A percentile compares a stretch with the other conserved stretches of the same genome.
Conservation (phyloP, 2,329 filamentous ascomycete species). For the Trichoderma pleuroti region DNA sequence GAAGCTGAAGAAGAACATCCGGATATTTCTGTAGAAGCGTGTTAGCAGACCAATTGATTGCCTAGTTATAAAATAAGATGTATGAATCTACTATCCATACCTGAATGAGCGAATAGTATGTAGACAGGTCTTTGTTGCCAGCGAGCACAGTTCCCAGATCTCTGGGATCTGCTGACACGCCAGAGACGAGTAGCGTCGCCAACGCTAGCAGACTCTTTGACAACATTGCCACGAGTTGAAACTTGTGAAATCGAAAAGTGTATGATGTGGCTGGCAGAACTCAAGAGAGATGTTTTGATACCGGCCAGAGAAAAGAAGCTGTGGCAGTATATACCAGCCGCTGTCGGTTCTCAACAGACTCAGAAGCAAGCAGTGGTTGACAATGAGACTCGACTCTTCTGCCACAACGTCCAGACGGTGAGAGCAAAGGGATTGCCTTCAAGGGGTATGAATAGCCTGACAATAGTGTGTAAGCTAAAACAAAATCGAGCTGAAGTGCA, state of each 20-base stretch:
- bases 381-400: background rate
- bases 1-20: constrained; percentile 42
- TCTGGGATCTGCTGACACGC: constrained; percentile 24
- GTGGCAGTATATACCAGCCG: background rate
- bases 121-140: constrained; percentile 41
- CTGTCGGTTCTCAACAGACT: background rate
- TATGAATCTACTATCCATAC: constrained; percentile 26
- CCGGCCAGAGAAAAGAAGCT: background rate
- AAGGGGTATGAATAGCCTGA: background rate
- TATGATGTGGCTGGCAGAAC: too few species aligned
- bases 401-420: background rate
- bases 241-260: background rate
- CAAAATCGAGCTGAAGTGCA: background rate
- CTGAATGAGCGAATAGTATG: constrained; percentile 43
- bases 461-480: constrained; percentile 2
- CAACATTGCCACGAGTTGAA: constrained; percentile 21
- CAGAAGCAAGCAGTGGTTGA: background rate
- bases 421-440: background rate
- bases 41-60: background rate
- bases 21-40: constrained; percentile 41
- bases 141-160: constrained; percentile 41
- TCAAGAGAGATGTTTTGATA: background rate
- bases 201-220: constrained; percentile 23
- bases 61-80: background rate
- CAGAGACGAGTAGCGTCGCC: constrained; percentile 24